Conservation (phyloP, 2,329 filamentous ascomycete species). For the Thielaviopsis musarum region DNA sequence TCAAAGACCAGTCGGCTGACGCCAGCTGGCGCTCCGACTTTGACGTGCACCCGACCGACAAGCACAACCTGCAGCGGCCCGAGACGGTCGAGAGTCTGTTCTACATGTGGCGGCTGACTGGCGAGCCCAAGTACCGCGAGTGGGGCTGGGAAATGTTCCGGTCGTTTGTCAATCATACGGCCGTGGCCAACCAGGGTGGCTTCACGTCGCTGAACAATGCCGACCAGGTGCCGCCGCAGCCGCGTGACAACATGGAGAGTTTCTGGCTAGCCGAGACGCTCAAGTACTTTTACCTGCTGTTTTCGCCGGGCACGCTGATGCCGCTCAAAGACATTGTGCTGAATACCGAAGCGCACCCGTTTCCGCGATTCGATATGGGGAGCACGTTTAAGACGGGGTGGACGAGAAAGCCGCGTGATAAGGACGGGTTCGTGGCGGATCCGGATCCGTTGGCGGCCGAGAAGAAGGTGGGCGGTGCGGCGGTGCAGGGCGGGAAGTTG, state of each 20-base stretch:
- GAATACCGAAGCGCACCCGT: constrained; percentile 87
- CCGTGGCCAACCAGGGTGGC: constrained; percentile 58
- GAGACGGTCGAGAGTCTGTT: constrained; percentile 95
- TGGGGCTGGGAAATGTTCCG: constrained; percentile 99
- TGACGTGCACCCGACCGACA: constrained; percentile 61
- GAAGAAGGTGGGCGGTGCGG: background rate
- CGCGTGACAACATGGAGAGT: constrained; percentile 90
- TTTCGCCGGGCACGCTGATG: constrained; percentile 66
- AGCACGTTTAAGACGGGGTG: constrained; percentile 67
- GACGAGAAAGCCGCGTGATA: constrained; percentile 48
- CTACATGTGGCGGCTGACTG: constrained; percentile 98
- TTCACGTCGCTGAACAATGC: constrained; percentile 73
- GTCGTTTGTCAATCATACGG: constrained; percentile 72
- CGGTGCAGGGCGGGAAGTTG: background rate
- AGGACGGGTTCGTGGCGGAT: constrained; percentile 24
- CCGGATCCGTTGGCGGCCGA: constrained; percentile 7
- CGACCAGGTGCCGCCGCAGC: constrained; percentile 48
- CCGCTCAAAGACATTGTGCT: constrained; percentile 78
- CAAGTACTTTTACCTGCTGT: constrained; percentile 94
- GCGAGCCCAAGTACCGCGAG: constrained; percentile 71
- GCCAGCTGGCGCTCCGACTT: constrained; percentile 63
- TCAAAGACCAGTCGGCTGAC: constrained; percentile 13
- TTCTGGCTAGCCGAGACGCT: constrained; percentile 98
- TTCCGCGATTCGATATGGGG: constrained; percentile 73
- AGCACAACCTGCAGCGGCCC: constrained; percentile 84